Base-by-base conservation (phyloP, 208 protist species). In the Polymyxa betae region DNA sequence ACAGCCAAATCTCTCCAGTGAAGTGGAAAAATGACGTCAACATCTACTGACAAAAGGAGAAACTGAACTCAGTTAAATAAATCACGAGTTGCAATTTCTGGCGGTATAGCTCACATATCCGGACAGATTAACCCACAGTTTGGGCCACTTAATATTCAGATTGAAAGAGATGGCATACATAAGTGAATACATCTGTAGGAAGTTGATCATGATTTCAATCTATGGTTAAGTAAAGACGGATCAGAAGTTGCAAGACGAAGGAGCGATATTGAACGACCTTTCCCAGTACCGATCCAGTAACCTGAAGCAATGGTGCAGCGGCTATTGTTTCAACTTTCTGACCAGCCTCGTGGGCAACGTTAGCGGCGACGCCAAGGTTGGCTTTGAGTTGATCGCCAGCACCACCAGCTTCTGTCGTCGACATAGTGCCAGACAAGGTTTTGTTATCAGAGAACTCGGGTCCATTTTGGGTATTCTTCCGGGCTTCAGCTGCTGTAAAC, bases 181-280 rank as follows among this genome's bases (percentile, higher is more conserved):
- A 35, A 82, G n/a, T 5, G 72, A 82, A 43, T 82, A 82, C 35
- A 43, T 82, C 40, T 82, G 72, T n/a, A 82, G 72, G 72, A 82
- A 82, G n/a, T 82, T 82, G 40, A 82, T 82, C 72, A 82, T 35
- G 40, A 82, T 82, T 43, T 82, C 72, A 5, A 82, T 40, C 72
- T 82, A n/a, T 40, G 72, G 35, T 43, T 29, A 60, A 24, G 49
- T 29, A 60, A 60, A 60, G 49, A 29, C 49, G 24, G 49, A 29
- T 82, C n/a, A 35, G 72, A 5, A 38, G 16, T 35, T 82, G 72
- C 5, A 43, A 35, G 10, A 82, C 72, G n/a, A 82, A 35, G 35
- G 10, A 35, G 35, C 35, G n/a, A n/a, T 35, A 38, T 82, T 5
- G 72, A 35, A 82, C n/a, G 5, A 82, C 72, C 72, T 82, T 82